Evolutionary conservation across 2,329 filamentous ascomycete genomes (phyloP).

Genomic region (Fusarium bactridioides): DNA sequence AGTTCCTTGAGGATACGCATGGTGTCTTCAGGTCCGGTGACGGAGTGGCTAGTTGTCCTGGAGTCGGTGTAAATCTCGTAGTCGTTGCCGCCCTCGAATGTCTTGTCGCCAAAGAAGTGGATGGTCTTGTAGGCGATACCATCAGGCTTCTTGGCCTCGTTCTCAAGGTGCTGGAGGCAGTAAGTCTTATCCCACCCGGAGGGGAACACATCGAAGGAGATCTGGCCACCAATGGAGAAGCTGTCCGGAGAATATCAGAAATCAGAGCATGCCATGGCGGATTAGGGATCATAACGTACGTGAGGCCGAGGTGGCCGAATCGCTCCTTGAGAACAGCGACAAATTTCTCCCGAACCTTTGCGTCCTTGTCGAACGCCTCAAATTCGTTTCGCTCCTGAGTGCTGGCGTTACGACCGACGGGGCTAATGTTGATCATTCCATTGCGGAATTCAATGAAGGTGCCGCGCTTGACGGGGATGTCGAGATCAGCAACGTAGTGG

Average conservation of each 20-base stretch:
- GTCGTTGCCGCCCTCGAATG: slow-evolving; percentile 89
- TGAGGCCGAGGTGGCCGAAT: slow-evolving; percentile 85
- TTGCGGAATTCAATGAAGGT: slow-evolving; percentile 91
- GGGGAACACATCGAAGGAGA: slow-evolving; percentile 98
- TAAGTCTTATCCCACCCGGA: slow-evolving; percentile 99
- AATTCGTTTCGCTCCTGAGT: slow-evolving; percentile 83
- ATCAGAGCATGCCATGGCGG: background rate
- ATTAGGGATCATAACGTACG: slow-evolving; percentile 62
- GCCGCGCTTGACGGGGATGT: slow-evolving; percentile 82
- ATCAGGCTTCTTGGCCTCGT: slow-evolving; percentile 74
- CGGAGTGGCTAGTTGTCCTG: slow-evolving; percentile 85
- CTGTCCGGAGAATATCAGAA: slow-evolving; percentile 51
- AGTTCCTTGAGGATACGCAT: slow-evolving; percentile 80
- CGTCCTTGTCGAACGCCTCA: slow-evolving; percentile 79
- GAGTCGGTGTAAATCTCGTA: slow-evolving; percentile 89
- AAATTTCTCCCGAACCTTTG: slow-evolving; percentile 79
- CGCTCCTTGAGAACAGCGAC: slow-evolving; percentile 79
- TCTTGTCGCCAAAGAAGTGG: slow-evolving; percentile 99
- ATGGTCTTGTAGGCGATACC: slow-evolving; percentile 84
- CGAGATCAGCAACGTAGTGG: slow-evolving; percentile 84
- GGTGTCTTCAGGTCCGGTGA: slow-evolving; percentile 84
- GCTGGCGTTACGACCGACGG: slow-evolving; percentile 86
- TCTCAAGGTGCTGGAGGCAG: slow-evolving; percentile 87
- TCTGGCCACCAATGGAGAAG: slow-evolving; percentile 94
- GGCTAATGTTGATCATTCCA: slow-evolving; percentile 88